Evolutionary conservation across 2,329 filamentous ascomycete genomes (phyloP), one percentile per base, ranked within the genome.

Genomic region (Cordyceps pruinosa): DNA sequence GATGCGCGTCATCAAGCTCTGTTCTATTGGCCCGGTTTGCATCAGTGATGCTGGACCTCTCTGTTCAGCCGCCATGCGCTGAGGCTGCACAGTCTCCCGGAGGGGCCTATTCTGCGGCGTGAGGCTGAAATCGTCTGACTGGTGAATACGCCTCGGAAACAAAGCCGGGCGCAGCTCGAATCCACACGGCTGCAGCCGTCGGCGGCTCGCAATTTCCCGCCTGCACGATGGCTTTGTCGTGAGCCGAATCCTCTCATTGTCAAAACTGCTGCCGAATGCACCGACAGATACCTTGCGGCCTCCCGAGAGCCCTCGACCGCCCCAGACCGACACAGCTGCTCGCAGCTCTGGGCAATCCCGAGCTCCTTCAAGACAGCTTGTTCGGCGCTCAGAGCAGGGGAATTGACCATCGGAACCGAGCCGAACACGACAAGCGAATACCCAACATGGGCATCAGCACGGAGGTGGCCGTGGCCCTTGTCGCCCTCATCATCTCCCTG

Each of bases 401-500:
- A 32, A 30, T 8, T 26, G 37, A 19, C 9, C 37, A 8, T 39
- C 30, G 23, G 28, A 21, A 21, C 21, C 42, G 21, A 50, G 13
- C 4, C 30, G 19, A 50, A 19, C 28, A 7, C 21, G 2, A 35
- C 34, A 9, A 35, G 9, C n/a, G 44, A 35, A 25, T 17, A 39
- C 26, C n/a, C 21, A 48, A 13, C 1, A 57, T 41, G 54, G 21
- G 30, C 30, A 2, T 30, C 26, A 37, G 30, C n/a, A 1, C 35
- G 26, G 72, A 74, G 58, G 67, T 73, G 30, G 61, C 68, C 12
- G 68, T 79, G 44, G 75, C 75, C 59, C 60, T 70, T 23, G 74
- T 74, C 23, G 77, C 77, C 42, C 69, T 80, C 30, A 64, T 77
- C 34, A 67, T 80, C 39, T 79, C 77, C 6, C 63, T 79, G 8